Conservation (phyloP, 306 rosid species). For the Begonia peltatifolia region DNA sequence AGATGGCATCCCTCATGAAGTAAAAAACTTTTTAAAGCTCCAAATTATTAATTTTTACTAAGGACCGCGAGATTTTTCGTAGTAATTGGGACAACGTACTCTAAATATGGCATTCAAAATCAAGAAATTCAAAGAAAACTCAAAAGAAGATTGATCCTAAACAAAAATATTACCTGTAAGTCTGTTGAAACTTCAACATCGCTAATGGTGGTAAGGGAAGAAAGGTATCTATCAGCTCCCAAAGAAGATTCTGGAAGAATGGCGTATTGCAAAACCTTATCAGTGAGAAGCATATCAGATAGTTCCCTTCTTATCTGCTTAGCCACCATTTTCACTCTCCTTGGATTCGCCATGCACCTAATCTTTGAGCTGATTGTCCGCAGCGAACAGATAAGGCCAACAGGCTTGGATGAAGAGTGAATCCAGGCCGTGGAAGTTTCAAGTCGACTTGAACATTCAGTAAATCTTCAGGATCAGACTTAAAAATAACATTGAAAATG, state of each 20-base stretch:
- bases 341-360: slow-evolving; percentile 78
- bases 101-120: neutral
- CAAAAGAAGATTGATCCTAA: neutral
- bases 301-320: slow-evolving; percentile 83
- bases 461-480: neutral
- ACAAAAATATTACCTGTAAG: slow-evolving; percentile 47
- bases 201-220: slow-evolving; percentile 78
- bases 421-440: slow-evolving; percentile 17
- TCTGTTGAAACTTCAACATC: slow-evolving; percentile 79
- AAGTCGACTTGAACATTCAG: slow-evolving; percentile 9
- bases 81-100: neutral
- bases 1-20: no score
- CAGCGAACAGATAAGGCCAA: slow-evolving; percentile 3
- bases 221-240: slow-evolving; percentile 78
- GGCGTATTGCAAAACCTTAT: slow-evolving; percentile 58
- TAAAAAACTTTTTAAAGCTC: no score
- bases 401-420: slow-evolving; percentile 11
- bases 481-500: no score
- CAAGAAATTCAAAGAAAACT: neutral
- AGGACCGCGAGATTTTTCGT: no score
- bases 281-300: slow-evolving; percentile 81
- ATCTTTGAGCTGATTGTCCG: slow-evolving; percentile 13
- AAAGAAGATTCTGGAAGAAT: slow-evolving; percentile 81
- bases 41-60: no score
- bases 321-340: slow-evolving; percentile 90